Base-by-base conservation (phyloP, 2,329 filamentous ascomycete species). In the Gnomoniopsis sp. region DNA sequence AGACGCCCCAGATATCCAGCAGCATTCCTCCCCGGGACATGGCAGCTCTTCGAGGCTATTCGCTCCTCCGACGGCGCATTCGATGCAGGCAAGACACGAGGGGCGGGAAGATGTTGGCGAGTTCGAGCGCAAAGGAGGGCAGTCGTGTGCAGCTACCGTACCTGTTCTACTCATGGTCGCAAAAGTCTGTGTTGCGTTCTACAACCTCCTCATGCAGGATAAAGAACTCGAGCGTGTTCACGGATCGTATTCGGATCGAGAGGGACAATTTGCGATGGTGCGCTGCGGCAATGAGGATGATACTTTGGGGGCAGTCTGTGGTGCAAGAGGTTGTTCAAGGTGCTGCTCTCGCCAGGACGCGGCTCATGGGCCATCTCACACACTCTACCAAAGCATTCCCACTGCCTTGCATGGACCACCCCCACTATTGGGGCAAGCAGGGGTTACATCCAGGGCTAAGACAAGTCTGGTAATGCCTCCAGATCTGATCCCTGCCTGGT, bases 81-180 rank as follows among this genome's bases (percentile, higher is more conserved):
- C 23, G 43, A 17, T 12, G 22, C 2, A 14, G 14, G 46, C 44
- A 43, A 38, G 19, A 19, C 49, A 52, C 41, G 23, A 15, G 33
- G 49, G 46, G 22, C 47, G 51, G 15, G 54, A 44, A 49, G 59
- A 21, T 34, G 8, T 30, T 30, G 26, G 26, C 47, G 43, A 26
- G 38, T 43, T 53, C 61, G 49, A 49, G 34, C 17, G 46, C 38
- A 51, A 54, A 57, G 49, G 56, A 53, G 36, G 61, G 49, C 61
- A 54, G 46, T 26, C 55, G 48, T 53, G 30, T 50, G 52, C 44
- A 47, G 44, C 53, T 49, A 60, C 49, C 61, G 58, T 62, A 62
- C 61, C 61, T 62, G 61, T 60, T 60, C 61, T 62, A 61, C 60
- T 62, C 61, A 62, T 62, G 34, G 58, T 54, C 53, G 51, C 58